A percentile compares a stretch with the other conserved stretches of the same genome.
Evolutionary conservation across 441 rosid genomes (phyloP).

Genomic region (Adansonia gregorii): DNA sequence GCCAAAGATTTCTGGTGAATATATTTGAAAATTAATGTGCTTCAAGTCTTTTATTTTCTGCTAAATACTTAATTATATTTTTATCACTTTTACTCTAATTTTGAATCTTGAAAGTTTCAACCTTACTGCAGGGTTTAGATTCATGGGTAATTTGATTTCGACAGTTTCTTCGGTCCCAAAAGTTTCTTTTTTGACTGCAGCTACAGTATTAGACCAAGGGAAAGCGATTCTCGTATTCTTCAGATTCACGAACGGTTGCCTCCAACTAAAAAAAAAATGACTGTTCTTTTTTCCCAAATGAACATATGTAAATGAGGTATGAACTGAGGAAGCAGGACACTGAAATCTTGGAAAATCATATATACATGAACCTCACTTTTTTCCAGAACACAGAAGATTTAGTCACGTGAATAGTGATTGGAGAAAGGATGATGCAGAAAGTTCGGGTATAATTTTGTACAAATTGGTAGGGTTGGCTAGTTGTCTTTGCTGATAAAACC

Average conservation of each 20-base stretch:
- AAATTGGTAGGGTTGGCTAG: neutral
- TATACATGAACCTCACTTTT: neutral
- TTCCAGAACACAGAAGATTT: neutral
- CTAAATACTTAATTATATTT: neutral
- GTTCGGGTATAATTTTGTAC: neutral
- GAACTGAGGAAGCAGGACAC: neutral
- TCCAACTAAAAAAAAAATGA: neutral
- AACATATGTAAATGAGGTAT: neutral
- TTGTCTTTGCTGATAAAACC: neutral
- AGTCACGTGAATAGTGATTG: neutral
- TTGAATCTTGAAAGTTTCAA: conserved; percentile 15
- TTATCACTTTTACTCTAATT: neutral
- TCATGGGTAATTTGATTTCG: neutral
- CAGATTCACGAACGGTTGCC: neutral
- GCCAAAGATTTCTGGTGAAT: neutral
- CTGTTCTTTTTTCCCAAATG: neutral
- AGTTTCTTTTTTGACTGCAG: neutral
- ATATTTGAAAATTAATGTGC: neutral
- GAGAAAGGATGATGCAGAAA: conserved; percentile 1
- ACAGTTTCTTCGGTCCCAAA: conserved; percentile 8
- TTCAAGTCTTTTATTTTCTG: neutral
- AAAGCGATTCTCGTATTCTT: conserved; percentile 1
- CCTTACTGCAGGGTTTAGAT: neutral
- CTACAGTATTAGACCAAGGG: neutral
- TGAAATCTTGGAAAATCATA: too few relatives aligned